Evolutionary conservation across 2,329 filamentous ascomycete genomes (phyloP).

Genomic region (Corinectria fuckeliana): DNA sequence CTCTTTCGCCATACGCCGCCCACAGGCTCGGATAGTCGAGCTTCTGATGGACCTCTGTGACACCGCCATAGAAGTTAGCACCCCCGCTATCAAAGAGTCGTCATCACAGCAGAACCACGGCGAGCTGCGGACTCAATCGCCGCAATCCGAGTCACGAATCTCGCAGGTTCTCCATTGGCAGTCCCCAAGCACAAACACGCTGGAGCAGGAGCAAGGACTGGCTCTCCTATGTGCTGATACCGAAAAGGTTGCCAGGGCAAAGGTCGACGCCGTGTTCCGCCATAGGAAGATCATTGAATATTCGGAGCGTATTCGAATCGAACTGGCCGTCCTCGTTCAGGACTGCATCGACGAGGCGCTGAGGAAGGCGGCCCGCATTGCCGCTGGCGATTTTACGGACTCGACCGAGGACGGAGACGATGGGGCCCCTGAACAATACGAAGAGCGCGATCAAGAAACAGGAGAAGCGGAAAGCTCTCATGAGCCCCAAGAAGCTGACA

Average conservation of each 20-base stretch:
- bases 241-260: constrained; percentile 80
- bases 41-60: constrained; percentile 94
- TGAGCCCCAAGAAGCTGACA: constrained; percentile 23
- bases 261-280: constrained; percentile 91
- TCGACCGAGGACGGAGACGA: constrained; percentile 69
- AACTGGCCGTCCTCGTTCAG: constrained; percentile 91
- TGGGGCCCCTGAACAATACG: constrained; percentile 40
- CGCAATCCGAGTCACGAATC: constrained; percentile 93
- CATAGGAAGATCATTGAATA: constrained; percentile 95
- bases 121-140: constrained; percentile 91
- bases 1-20: constrained; percentile 90
- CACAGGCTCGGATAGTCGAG: constrained; percentile 92
- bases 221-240: constrained; percentile 90
- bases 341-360: constrained; percentile 95
- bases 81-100: constrained; percentile 88
- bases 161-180: constrained; percentile 97
- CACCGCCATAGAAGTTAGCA: constrained; percentile 93
- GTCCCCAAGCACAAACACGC: constrained; percentile 86
- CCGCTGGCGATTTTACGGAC: constrained; percentile 83
- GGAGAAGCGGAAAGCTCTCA: constrained; percentile 21
- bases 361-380: constrained; percentile 86
- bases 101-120: constrained; percentile 66
- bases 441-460: constrained; percentile 47
- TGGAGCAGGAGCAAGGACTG: constrained; percentile 92
- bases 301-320: constrained; percentile 90